These are phyloP conservation scores for Cladobotryum protrusum DNA, from an alignment of 2,329 filamentous ascomycete species.

Conservation along the genomic window DNA sequence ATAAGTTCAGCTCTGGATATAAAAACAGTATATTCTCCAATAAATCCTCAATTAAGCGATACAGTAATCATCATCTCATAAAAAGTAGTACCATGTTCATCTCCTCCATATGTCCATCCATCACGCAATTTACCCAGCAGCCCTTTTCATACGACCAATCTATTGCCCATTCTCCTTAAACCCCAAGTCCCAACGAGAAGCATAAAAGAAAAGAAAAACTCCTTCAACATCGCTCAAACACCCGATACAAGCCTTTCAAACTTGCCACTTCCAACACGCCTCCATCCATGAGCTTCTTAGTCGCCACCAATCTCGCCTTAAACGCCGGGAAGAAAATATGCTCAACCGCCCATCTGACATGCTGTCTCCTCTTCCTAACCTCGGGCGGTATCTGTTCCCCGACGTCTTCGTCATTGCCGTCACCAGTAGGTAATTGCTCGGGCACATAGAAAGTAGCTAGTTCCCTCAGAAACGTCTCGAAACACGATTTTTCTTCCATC, in stretches of 20 bases:
- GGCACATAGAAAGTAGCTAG: constrained; percentile 87
- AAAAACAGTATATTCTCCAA: too few relatives aligned
- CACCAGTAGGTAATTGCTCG: constrained; percentile 62
- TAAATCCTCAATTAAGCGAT: background rate
- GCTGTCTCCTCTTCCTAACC: constrained; percentile 53
- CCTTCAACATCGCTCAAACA: constrained; percentile 84
- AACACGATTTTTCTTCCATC: constrained; percentile 78
- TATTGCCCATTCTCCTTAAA: too few relatives aligned
- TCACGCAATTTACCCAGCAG: background rate
- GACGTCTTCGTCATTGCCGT: background rate
- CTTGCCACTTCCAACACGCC: constrained; percentile 81
- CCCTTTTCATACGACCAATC: too few relatives aligned
- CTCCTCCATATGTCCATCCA: background rate
- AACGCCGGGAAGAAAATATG: constrained; percentile 87
- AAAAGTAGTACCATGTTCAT: background rate
- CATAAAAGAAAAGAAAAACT: background rate
- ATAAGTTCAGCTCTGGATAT: too few relatives aligned
- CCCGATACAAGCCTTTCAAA: constrained; percentile 84
- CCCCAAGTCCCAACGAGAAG: background rate
- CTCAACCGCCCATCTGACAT: constrained; percentile 73
- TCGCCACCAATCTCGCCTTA: constrained; percentile 75
- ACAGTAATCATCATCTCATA: background rate
- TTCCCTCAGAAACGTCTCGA: constrained; percentile 77
- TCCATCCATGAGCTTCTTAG: constrained; percentile 66
- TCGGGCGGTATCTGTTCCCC: constrained; percentile 36